Percentiles rank a stretch among this genome's conserved stretches.
These are phyloP conservation scores for Cladorrhinum sp. DNA, from an alignment of 2,329 filamentous ascomycete species.

Conservation along the genomic window DNA sequence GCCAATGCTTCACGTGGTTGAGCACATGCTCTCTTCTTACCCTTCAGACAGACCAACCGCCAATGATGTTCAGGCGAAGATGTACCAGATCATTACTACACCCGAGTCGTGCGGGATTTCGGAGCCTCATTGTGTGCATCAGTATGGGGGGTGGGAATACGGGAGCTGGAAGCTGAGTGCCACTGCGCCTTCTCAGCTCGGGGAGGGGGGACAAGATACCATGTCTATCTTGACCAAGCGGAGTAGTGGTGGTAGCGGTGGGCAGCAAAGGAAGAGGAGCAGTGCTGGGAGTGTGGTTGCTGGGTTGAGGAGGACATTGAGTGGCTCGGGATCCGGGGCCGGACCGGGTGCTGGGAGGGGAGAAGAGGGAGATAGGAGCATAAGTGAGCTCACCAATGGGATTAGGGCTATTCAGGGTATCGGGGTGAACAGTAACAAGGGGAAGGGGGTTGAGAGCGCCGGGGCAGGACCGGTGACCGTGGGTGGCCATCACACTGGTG, in stretches of 20 bases:
- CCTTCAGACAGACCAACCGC: conserved; percentile 54
- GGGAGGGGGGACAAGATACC: conserved; percentile 17
- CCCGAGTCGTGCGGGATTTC: conserved; percentile 43
- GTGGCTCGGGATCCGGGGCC: conserved; percentile 22
- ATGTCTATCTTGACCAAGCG: conserved; percentile 32
- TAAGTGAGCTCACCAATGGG: neutral
- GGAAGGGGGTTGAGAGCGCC: neutral
- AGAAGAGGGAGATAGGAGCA: neutral
- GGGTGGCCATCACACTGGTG: neutral
- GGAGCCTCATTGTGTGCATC: conserved; percentile 55
- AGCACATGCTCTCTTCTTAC: conserved; percentile 52
- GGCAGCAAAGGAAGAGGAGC: conserved; percentile 12
- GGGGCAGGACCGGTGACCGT: neutral
- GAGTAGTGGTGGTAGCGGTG: conserved; percentile 29
- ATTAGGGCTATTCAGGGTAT: neutral
- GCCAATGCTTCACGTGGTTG: conserved; percentile 51
- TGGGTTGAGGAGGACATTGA: conserved; percentile 31
- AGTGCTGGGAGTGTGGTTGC: conserved; percentile 25
- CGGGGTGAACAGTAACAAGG: neutral
- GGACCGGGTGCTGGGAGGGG: neutral
- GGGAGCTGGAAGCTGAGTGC: conserved; percentile 26
- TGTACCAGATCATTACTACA: conserved; percentile 50
- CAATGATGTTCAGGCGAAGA: conserved; percentile 48
- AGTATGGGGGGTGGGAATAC: conserved; percentile 37
- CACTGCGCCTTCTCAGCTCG: conserved; percentile 14